These are phyloP conservation scores for Pythium grandisporangium DNA, from an alignment of 352 stramenopile species.

Conservation along the genomic window DNA sequence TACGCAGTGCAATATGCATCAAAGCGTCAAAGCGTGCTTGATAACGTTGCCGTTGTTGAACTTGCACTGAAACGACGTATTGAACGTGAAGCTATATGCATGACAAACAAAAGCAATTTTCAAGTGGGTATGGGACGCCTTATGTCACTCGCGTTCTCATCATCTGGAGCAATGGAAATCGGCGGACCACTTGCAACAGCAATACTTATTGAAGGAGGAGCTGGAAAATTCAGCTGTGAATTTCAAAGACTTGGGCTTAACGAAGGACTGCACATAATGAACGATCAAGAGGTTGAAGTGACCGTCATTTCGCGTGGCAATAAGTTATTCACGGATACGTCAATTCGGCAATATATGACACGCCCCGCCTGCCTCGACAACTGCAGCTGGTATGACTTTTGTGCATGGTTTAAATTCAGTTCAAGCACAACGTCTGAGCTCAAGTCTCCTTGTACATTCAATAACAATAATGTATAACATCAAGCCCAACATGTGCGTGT, in stretches of 20 bases:
- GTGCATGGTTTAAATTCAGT: slow-evolving; percentile 11
- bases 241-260: slow-evolving; percentile 11
- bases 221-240: slow-evolving; percentile 9
- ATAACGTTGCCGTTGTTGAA: slow-evolving; percentile 15
- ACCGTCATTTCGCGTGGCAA: slow-evolving; percentile 1
- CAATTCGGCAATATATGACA: slow-evolving; percentile 7
- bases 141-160: slow-evolving; percentile 10
- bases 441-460: too few species aligned
- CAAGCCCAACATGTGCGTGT: neutral
- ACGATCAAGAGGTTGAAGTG: slow-evolving; percentile 7
- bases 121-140: slow-evolving; percentile 9
- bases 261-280: slow-evolving; percentile 11
- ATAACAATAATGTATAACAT: too few species aligned
- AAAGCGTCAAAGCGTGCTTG: slow-evolving; percentile 12
- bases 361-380: slow-evolving; percentile 6
- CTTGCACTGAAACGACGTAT: slow-evolving; percentile 10
- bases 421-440: too few species aligned
- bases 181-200: slow-evolving; percentile 12
- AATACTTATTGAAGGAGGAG: slow-evolving; percentile 8
- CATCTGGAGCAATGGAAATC: slow-evolving; percentile 14
- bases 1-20: slow-evolving; percentile 14
- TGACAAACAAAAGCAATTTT: neutral
- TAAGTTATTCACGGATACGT: slow-evolving; percentile 8
- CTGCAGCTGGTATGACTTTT: slow-evolving; percentile 15
- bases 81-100: slow-evolving; percentile 2